Evolutionary conservation across 768 basidiomycete genomes (phyloP), one percentile per base, ranked within the genome.

Genomic region (Coprinellus micaceus): DNA sequence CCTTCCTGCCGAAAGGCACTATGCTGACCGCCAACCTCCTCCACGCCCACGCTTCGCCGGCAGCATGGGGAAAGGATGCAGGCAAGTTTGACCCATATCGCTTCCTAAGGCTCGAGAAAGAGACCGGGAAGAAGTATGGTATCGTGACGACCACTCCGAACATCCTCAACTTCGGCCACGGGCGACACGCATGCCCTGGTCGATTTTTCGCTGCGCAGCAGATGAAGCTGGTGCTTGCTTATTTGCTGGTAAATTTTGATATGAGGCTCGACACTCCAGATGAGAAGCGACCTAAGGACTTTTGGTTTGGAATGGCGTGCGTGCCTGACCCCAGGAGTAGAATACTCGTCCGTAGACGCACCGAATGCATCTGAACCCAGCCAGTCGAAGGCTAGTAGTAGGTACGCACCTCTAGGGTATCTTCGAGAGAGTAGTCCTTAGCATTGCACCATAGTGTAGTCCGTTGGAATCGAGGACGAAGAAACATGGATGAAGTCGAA

Each of bases 31-130:
- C 70, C 4, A 65, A 74, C 6, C 26, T 67, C 13, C 45, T 60
- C 11, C 63, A 66, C 6, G 62, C 66, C 21, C 79, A 80, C 41
- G 60, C 62, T 15, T 62, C 68, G 30, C 36, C 50, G 24, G 60
- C 61, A 24, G 57, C 48, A 13, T 53, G 70, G 39, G 78, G 77
- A 60, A 22, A 59, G 1, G 61, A 77, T 51, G 60, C 78, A 0
- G 48, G 64, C 3, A 60, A 54, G 17, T 82, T 82, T 58, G 73
- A 80, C 24, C 72, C 73, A 1, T 74, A 73, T 58, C 71, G 81
- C 0, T 79, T 76, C 61, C 45, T 69, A 50, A 63, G 66, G 12
- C 63, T 66, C 52, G 62, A 67, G 52, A 66, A 29, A 53, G 59
- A 33, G 40, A 58, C 48, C 29, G 63, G 54, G 22, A 65, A 40